Evolutionary conservation across 495 filamentous ascomycete species (phyloP).

Genomic region (Darksidea phi): DNA sequence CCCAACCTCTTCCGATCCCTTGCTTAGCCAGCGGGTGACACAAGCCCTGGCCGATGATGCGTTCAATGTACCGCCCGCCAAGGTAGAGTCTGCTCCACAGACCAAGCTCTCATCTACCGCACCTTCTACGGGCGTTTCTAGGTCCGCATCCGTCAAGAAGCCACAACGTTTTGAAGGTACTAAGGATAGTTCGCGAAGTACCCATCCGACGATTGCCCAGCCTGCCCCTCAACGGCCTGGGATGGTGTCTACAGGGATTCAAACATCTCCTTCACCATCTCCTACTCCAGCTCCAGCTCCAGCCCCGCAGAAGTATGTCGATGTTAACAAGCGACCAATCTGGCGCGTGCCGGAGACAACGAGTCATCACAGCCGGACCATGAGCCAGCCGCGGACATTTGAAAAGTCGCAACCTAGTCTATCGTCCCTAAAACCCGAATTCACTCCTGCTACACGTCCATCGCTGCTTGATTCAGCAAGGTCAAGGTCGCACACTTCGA

Average conservation of each 20-base stretch:
- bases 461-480: conserved; percentile 48
- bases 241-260: conserved; percentile 93
- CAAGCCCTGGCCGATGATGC: conserved; percentile 87
- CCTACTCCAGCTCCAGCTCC: conserved; percentile 44
- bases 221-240: conserved; percentile 57
- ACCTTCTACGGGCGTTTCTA: conserved; percentile 21
- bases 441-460: conserved; percentile 40
- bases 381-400: conserved; percentile 41
- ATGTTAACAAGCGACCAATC: conserved; percentile 39
- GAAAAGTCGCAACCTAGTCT: conserved; percentile 35
- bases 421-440: conserved; percentile 43
- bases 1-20: conserved; percentile 45
- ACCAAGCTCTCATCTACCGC: conserved; percentile 21
- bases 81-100: conserved; percentile 21
- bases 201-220: conserved; percentile 58
- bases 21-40: conserved; percentile 71
- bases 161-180: conserved; percentile 40
- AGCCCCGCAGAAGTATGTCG: conserved; percentile 46
- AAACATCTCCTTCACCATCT: conserved; percentile 75
- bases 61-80: conserved; percentile 56
- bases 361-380: conserved; percentile 34
- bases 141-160: conserved; percentile 38
- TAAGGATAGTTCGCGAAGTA: conserved; percentile 43
- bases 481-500: conserved; percentile 54
- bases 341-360: conserved; percentile 39